Conservation (phyloP, 106 monocot genomes). For the Xerophyta viscosa region DNA sequence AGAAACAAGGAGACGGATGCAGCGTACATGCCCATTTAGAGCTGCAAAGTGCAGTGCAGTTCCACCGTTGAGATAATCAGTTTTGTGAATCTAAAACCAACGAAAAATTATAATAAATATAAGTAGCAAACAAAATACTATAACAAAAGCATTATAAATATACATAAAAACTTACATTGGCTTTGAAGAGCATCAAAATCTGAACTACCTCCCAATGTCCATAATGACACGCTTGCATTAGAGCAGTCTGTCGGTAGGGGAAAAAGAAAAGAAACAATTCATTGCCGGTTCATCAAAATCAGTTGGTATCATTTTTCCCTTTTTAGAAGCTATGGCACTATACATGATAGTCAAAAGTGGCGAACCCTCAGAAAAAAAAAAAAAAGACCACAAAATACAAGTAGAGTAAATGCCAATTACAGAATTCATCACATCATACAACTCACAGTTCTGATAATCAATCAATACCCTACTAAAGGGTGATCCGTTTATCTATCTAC, state of each 20-base stretch:
- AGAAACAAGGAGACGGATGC: conserved; percentile 76
- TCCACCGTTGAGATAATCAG: conserved; percentile 96
- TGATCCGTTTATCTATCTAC: too few species aligned
- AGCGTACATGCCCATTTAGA: conserved; percentile 82
- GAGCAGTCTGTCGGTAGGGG: conserved; percentile 53
- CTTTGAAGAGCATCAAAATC: conserved; percentile 86
- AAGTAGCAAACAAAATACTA: too few species aligned
- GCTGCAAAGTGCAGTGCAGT: conserved; percentile 94
- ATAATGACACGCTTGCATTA: conserved; percentile 98
- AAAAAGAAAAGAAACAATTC: neutral
- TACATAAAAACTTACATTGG: conserved; percentile 58
- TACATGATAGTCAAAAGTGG: too few species aligned
- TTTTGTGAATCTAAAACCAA: conserved; percentile 76
- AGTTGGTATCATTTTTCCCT: neutral
- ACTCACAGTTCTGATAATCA: too few species aligned
- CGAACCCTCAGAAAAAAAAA: too few species aligned
- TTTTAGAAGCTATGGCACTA: neutral
- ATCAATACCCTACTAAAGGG: too few species aligned
- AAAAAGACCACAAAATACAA: too few species aligned
- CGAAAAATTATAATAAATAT: too few species aligned
- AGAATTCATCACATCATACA: too few species aligned
- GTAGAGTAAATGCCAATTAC: too few species aligned
- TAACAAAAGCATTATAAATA: too few species aligned
- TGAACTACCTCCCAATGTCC: conserved; percentile 99
- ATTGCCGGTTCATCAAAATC: neutral